Base-by-base conservation (phyloP, 768 basidiomycete species). In the Suillus placidus region DNA sequence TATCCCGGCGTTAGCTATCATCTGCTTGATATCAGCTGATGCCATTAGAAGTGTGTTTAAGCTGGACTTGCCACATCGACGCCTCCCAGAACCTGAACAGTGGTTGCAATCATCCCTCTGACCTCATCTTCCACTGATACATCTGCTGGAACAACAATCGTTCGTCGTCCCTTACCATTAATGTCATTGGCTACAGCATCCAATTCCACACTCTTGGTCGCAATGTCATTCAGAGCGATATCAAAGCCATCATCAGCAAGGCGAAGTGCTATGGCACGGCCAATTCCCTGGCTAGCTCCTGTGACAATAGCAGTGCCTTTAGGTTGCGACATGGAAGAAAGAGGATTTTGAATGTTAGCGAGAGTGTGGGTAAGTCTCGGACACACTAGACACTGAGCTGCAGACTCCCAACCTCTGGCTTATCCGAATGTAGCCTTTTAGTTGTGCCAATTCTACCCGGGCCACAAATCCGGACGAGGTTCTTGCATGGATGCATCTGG, bases 211-310 rank as follows among this genome's bases (percentile, higher is more conserved):
- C 54, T 47, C 42, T 73, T 65, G 2, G 5, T 18, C 1, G 67
- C 20, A 61, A 83, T 70, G 65, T 84, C 86, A 26, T 82, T 85
- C 55, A 85, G 66, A n/a, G 78, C 80, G 49, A 86, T 68, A 56
- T 83, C 76, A 67, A 78, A 81, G 3, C 85, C 84, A 64, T 83
- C 85, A 13, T 71, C 64, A 23, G 85, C 82, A 13, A 87, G 80
- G 6, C 82, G 79, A 6, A 79, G 66, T 8, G 83, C 82, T 47
- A 86, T 82, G 40, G 80, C 82, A 43, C 77, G 77, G 1, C 85
- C 85, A 16, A 86, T 84, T 30, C 85, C 86, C 58, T 78, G 80
- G 2, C 78, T 77, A 13, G 77, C 78, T 32, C 83, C 84, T 0
- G 83, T 84, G 42, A 85, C 73, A 61, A 83, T 70, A 3, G 81